phyloP scores from a whole-genome alignment of 1,284 basidiomycete genomes.

The Cryptococcus wingfieldii region DNA sequence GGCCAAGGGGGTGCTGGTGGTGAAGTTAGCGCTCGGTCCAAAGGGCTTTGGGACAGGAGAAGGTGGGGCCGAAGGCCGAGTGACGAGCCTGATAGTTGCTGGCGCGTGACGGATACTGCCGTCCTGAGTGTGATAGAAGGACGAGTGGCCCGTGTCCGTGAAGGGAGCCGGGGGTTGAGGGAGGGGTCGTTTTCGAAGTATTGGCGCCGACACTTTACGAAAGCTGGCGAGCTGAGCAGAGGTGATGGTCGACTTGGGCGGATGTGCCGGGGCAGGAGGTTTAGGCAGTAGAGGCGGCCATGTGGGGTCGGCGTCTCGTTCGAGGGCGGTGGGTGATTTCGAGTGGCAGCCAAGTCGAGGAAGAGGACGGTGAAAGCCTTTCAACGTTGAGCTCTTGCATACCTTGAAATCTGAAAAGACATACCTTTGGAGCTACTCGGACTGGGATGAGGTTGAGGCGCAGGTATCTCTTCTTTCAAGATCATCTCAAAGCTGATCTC shows the following conservation, averaged over 20 bases:
- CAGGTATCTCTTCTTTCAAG: not conserved
- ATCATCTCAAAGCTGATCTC: not conserved
- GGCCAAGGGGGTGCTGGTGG: not conserved
- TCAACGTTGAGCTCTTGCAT: not conserved
- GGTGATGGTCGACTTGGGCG: not conserved
- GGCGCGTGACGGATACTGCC: not conserved
- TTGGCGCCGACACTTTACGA: not conserved
- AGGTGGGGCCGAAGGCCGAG: not conserved
- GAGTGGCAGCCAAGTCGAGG: not conserved
- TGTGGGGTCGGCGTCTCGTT: not conserved
- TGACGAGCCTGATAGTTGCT: not conserved
- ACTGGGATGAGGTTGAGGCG: not conserved
- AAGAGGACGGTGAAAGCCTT: not conserved
- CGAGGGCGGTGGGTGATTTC: not conserved
- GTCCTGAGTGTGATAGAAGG: not conserved
- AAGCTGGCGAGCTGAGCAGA: not conserved
- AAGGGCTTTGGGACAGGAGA: not conserved
- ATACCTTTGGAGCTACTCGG: not conserved
- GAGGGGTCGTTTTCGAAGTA: not conserved
- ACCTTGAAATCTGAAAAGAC: not conserved
- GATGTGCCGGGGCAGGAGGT: not conserved
- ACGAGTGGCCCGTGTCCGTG: not conserved
- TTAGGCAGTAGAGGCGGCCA: too few relatives aligned
- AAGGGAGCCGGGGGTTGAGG: not conserved
- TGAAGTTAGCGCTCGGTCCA: not conserved